Evolutionary conservation across 2,329 filamentous ascomycete genomes (phyloP).

Genomic region (Fusarium staphyleae): DNA sequence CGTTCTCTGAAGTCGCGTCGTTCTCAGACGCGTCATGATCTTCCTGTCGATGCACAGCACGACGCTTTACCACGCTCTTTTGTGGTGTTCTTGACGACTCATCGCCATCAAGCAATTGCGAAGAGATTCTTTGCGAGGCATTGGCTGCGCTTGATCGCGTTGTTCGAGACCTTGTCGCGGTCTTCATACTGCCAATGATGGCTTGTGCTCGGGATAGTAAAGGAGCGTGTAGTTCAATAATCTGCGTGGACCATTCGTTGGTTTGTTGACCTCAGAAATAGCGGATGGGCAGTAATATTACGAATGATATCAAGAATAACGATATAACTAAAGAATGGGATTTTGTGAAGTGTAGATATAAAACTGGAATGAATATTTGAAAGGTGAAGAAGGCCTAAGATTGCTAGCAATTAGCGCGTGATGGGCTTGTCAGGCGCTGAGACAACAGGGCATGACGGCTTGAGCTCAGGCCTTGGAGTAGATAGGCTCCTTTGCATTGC

Average conservation of each 20-base stretch:
- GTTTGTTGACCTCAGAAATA: too few species aligned
- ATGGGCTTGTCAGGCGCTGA: background rate
- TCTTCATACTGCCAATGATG: constrained; percentile 15
- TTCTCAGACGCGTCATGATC: constrained; percentile 35
- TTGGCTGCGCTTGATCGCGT: constrained; percentile 32
- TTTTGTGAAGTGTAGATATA: background rate
- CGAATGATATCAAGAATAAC: too few species aligned
- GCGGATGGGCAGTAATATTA: too few species aligned
- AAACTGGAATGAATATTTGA: background rate
- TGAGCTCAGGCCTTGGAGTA: too few species aligned
- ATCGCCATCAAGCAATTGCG: constrained; percentile 25
- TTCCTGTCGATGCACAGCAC: constrained; percentile 15
- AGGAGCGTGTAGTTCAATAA: background rate
- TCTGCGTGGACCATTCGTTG: background rate
- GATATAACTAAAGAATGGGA: too few species aligned
- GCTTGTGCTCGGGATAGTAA: background rate
- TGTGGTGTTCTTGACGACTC: constrained; percentile 1
- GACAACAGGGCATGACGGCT: constrained; percentile 2
- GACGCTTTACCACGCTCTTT: constrained; percentile 21
- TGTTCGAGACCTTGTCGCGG: constrained; percentile 17
- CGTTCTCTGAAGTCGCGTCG: constrained; percentile 31
- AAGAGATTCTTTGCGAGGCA: constrained; percentile 33
- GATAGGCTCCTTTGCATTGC: too few species aligned
- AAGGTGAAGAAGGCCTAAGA: background rate
- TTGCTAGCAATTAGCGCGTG: background rate